These are phyloP conservation scores for Metschnikowia baotianmanensis DNA, from an alignment of 805 yeast genomes.

Conservation along the genomic window DNA sequence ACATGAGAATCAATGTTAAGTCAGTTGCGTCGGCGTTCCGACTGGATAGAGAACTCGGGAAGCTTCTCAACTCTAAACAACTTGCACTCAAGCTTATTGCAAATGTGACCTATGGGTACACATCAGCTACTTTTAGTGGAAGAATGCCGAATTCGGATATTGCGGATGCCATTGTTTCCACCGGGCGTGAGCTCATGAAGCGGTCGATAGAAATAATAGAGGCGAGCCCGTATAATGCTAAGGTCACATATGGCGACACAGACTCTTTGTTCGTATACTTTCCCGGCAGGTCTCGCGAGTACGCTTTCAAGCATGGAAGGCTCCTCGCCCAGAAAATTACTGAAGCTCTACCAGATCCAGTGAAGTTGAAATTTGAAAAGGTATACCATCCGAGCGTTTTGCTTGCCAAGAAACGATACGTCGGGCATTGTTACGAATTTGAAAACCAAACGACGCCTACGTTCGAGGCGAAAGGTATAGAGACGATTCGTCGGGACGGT, in stretches of 20 bases:
- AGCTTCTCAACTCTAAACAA: conserved; percentile 72
- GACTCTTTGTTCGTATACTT: conserved; percentile 89
- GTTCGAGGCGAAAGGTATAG: conserved; percentile 96
- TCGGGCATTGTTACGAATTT: conserved; percentile 75
- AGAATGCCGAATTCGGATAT: conserved; percentile 96
- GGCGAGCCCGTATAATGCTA: conserved; percentile 70
- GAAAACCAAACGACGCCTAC: conserved; percentile 53
- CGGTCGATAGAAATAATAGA: conserved; percentile 72
- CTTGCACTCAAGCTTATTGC: conserved; percentile 87
- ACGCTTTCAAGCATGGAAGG: conserved; percentile 75
- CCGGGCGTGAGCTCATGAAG: conserved; percentile 82
- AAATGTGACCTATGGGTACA: conserved; percentile 93
- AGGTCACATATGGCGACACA: conserved; percentile 95
- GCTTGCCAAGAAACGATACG: conserved; percentile 85
- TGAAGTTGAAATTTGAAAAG: conserved; percentile 84
- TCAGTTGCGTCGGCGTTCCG: conserved; percentile 56
- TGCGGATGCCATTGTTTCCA: conserved; percentile 90
- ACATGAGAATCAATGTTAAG: conserved; percentile 76
- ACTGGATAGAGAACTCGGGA: conserved; percentile 47
- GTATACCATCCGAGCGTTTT: conserved; percentile 86
- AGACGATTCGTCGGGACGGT: conserved; percentile 92
- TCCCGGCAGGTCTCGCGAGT: conserved; percentile 74
- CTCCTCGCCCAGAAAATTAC: conserved; percentile 69
- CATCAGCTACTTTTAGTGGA: conserved; percentile 93
- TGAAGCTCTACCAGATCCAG: conserved; percentile 69